Base-by-base conservation (phyloP, 108 stramenopile species). In the Aurantiochytrium sp. region DNA sequence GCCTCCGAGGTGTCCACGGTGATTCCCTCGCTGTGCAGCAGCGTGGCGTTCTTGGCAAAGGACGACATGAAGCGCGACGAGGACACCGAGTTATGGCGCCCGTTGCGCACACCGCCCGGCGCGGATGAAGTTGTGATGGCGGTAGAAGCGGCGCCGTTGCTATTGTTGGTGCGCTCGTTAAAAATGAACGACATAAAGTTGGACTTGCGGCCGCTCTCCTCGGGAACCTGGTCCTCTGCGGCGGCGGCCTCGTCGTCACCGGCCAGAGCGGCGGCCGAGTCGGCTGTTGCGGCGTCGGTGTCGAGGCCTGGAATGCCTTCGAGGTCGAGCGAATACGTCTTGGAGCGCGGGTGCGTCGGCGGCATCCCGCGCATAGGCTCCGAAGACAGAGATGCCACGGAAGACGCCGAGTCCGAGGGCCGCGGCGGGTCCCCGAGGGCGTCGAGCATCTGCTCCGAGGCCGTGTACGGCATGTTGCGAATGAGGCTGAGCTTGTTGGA, bases 401-500 rank as follows among this genome's bases (percentile, higher is more conserved):
- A 81, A 6, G 73, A 41, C n/a, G 73, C 73, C 12, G 73, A 81
- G 27, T 81, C 73, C n/a, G 73, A n/a, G 6, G 45, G 42, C n/a
- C 73, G 73, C n/a, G 39, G 39, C n/a, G n/a, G n/a, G n/a, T 41
- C 39, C 19, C 15, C 73, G 34, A 65, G 34, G 59, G 24, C 59
- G 42, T 81, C 73, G 45, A 48, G 45, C 39, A 48, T 48, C 42
- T 41, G n/a, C 3, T 81, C 73, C 27, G 73, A 81, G 19, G 59
- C 15, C 59, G 59, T 39, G 69, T 69, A 36, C 32, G 52, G 85
- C 24, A 32, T 45, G 55, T 73, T 73, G 55, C 39, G 55, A 41
- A 68, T 87, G 27, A 34, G 39, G 12, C 30, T 39, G 12, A 87
- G 69, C 50, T 87, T 73, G 69, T 37, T 87, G 42, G 96, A 96